phyloP scores from a whole-genome alignment of 2,329 filamentous ascomycete genomes.

The Aureobasidium sp. region DNA sequence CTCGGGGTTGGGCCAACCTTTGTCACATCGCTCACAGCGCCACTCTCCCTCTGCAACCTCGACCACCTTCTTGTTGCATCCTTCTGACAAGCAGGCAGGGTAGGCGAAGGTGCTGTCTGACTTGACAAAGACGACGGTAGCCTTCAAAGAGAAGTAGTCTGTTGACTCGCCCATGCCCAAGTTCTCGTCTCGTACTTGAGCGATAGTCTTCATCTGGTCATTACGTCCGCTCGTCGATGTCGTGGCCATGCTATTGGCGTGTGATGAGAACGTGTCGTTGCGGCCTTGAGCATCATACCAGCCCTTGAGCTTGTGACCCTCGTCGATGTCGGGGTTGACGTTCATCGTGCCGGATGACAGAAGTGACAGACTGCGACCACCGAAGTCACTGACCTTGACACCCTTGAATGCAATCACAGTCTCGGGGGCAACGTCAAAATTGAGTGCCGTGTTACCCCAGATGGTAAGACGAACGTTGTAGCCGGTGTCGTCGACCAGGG shows the following conservation, averaged over 20 bases:
- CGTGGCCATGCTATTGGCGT: slow-evolving; percentile 49
- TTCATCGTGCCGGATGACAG: slow-evolving; percentile 84
- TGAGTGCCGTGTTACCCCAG: slow-evolving; percentile 80
- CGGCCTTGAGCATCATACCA: slow-evolving; percentile 92
- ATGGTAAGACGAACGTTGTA: slow-evolving; percentile 84
- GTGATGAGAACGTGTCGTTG: slow-evolving; percentile 59
- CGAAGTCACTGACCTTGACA: slow-evolving; percentile 90
- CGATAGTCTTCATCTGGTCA: slow-evolving; percentile 68
- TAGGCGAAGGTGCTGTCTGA: slow-evolving; percentile 74
- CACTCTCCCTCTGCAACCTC: slow-evolving; percentile 71
- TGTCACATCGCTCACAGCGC: slow-evolving; percentile 86
- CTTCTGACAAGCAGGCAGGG: slow-evolving; percentile 68
- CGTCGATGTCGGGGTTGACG: slow-evolving; percentile 83
- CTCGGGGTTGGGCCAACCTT: slow-evolving; percentile 62
- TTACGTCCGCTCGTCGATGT: slow-evolving; percentile 49
- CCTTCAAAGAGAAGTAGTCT: slow-evolving; percentile 79
- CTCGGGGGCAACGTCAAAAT: slow-evolving; percentile 68
- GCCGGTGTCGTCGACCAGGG: slow-evolving; percentile 80
- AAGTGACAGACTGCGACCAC: slow-evolving; percentile 80
- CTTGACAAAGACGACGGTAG: slow-evolving; percentile 83
- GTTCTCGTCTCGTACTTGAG: slow-evolving; percentile 75
- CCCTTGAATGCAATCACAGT: slow-evolving; percentile 94
- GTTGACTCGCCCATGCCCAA: slow-evolving; percentile 67
- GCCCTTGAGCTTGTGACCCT: slow-evolving; percentile 86
- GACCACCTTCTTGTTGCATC: slow-evolving; percentile 91